Percentiles rank a stretch among this genome's conserved stretches.
phyloP scores from a whole-genome alignment of 1,139 yeast species.

The Spencermartinsiella ligniputridi region DNA sequence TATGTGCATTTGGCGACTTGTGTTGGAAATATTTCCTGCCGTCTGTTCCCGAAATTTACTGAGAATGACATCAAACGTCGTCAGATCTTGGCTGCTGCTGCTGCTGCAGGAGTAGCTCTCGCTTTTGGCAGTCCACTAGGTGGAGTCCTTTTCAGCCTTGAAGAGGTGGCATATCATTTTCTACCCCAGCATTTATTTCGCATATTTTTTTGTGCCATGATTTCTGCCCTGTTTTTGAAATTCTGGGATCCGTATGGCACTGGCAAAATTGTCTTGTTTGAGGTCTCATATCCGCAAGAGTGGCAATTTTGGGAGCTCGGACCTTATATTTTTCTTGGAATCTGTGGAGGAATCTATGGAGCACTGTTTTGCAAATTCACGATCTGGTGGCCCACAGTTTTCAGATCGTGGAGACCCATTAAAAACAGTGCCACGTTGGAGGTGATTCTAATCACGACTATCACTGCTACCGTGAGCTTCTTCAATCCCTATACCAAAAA shows the following conservation, averaged over 20 bases:
- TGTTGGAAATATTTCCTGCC: constrained; percentile 55
- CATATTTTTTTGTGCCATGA: constrained; percentile 57
- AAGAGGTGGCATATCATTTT: constrained; percentile 58
- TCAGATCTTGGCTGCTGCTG: constrained; percentile 59
- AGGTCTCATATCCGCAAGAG: constrained; percentile 50
- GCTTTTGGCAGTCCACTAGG: constrained; percentile 71
- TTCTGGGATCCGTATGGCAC: constrained; percentile 61
- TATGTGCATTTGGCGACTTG: constrained; percentile 68
- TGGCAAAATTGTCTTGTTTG: constrained; percentile 57
- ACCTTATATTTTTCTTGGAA: constrained; percentile 48
- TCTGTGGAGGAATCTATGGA: constrained; percentile 57
- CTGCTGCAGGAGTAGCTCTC: constrained; percentile 65
- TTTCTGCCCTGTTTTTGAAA: constrained; percentile 52
- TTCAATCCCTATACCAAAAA: constrained; percentile 52
- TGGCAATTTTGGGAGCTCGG: constrained; percentile 51
- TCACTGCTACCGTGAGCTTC: constrained; percentile 50
- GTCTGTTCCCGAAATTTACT: constrained; percentile 48
- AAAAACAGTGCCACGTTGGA: constrained; percentile 45
- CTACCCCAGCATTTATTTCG: constrained; percentile 57
- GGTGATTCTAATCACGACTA: constrained; percentile 43
- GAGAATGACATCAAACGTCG: constrained; percentile 52
- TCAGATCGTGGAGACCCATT: constrained; percentile 37
- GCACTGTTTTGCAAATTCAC: constrained; percentile 50
- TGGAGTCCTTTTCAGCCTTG: constrained; percentile 61
- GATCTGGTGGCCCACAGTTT: constrained; percentile 43